Evolutionary conservation across 2,329 filamentous ascomycete species (phyloP), one percentile per base, ranked within the genome.

Genomic region (Rutstroemia sp.): DNA sequence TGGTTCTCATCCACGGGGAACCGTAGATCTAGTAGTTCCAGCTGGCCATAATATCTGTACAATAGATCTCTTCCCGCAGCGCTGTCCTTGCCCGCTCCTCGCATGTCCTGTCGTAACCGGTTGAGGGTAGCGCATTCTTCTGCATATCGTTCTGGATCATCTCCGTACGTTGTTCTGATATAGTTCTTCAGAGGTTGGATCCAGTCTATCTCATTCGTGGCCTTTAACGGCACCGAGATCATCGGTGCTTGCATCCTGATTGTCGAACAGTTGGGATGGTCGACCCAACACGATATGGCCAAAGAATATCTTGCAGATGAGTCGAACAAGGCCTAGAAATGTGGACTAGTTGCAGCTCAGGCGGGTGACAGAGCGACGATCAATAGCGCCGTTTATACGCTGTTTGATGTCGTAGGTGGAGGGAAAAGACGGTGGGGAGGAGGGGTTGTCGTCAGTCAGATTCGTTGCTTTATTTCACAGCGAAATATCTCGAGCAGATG

Each of bases 1-100:
- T 99, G 92, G 69, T 96, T 94, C 76, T 99, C 94, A 66, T 99
- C 94, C 47, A 99, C 91, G 0, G 95, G 95, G 69, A 99, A 99
- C 59, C 94, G 82, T 67, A 99, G 75, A 72, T 99, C 94, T 61
- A 99, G 77, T 52, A 99, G 79, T 75, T 99, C 94, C 58, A 99
- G 81, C 75, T 99, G 94, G 42, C 92, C 94, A 71, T 99, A 99
- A 74, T 99, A 99, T 70, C 94, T 83, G 72, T 99, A 99, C 51
- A 99, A 77, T 69, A 99, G 79, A 72, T 99, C 94, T 67, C 94
- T 79, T 49, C 94, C 94, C 5, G 92, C 89, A 21, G 90, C 94
- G 73, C 91, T 97, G 71, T 99, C 94, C 74, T 95, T 96, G 21
- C 94, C 92, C 34, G 94, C 94, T 37, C 95, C 94, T 70, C 95